Evolutionary conservation across 2,329 filamentous ascomycete species (phyloP).

Genomic region (Dryadomyces sulphureus): DNA sequence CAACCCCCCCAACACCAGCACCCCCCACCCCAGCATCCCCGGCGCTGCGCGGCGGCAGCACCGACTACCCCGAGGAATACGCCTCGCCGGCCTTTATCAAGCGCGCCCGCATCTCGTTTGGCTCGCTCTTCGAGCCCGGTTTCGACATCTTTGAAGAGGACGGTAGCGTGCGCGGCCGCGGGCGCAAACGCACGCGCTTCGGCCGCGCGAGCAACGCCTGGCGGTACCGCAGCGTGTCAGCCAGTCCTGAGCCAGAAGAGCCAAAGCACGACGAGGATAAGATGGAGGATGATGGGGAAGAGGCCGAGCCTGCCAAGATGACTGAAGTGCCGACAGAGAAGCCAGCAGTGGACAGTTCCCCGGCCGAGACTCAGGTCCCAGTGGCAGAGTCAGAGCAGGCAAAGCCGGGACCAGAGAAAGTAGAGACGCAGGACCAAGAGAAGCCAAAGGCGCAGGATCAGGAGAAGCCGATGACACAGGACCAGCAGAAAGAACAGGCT

Average conservation of each 20-base stretch:
- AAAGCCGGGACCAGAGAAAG: too few species aligned
- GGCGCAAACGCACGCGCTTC: conserved; percentile 57
- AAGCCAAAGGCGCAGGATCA: too few species aligned
- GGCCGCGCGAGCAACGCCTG: conserved; percentile 53
- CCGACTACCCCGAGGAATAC: conserved; percentile 38
- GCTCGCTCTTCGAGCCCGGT: conserved; percentile 46
- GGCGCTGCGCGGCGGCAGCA: conserved; percentile 1
- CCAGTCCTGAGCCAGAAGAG: conserved; percentile 46
- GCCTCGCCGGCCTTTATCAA: conserved; percentile 71
- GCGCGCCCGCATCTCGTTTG: conserved; percentile 53
- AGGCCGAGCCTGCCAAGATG: neutral
- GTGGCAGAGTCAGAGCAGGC: too few species aligned
- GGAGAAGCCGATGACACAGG: too few species aligned
- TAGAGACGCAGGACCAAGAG: too few species aligned
- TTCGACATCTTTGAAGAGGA: conserved; percentile 60
- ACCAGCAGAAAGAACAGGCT: too few species aligned
- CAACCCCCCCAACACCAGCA: conserved; percentile 7
- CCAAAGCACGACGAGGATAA: conserved; percentile 6
- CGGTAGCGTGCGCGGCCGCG: conserved; percentile 40
- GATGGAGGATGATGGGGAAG: neutral
- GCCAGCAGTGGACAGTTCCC: neutral
- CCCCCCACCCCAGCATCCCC: neutral
- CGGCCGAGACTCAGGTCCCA: too few species aligned
- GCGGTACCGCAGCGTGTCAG: conserved; percentile 58
- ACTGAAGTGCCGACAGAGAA: neutral